Percentiles rank a stretch among this genome's conserved stretches.
phyloP scores from a whole-genome alignment of 345 rosid genomes.

The Citrus hindsii region DNA sequence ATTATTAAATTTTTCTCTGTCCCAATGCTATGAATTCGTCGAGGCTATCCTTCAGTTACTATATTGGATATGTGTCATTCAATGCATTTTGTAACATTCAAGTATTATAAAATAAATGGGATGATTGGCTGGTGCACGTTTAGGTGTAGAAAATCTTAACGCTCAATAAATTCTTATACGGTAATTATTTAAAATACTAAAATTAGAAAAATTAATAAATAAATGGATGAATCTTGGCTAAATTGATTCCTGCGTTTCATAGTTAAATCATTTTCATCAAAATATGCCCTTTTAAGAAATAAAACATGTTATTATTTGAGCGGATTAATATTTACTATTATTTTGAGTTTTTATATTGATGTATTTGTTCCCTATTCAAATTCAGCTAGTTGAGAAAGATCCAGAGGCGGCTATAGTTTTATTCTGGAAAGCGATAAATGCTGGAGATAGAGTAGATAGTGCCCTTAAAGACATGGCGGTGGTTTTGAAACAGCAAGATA shows the following conservation, averaged over 20 bases:
- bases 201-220: background rate
- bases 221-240: background rate
- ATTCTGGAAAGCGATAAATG: conserved; percentile 86
- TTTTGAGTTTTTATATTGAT: background rate
- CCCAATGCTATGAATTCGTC: too few relatives aligned
- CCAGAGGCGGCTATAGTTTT: conserved; percentile 67
- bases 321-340: background rate
- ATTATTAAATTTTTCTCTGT: too few relatives aligned
- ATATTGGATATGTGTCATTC: background rate
- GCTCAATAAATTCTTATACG: too few relatives aligned
- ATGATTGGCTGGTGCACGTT: background rate
- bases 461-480: conserved; percentile 95
- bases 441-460: conserved; percentile 83
- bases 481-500: conserved; percentile 74
- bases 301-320: background rate
- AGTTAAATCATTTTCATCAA: background rate
- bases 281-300: background rate
- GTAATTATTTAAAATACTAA: background rate
- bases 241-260: background rate
- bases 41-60: background rate
- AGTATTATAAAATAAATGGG: background rate
- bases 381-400: conserved; percentile 61
- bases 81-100: background rate
- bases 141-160: background rate
- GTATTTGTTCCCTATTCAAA: background rate